Evolutionary conservation across 2,329 filamentous ascomycete species (phyloP).

Genomic region (Nothomitra cinnamomea): DNA sequence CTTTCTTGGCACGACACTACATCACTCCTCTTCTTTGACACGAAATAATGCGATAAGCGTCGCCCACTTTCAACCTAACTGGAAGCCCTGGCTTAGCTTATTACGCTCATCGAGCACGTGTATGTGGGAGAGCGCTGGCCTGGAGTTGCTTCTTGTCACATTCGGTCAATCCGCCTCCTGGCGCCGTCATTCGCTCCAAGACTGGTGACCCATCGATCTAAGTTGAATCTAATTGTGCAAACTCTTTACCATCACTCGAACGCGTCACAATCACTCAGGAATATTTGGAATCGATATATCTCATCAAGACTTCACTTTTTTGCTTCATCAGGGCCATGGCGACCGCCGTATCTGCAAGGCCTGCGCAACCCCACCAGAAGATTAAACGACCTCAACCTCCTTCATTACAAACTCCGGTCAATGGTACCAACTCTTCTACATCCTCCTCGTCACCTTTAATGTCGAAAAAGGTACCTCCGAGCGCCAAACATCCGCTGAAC

Average conservation of each 20-base stretch:
- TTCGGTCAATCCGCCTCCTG: neutral
- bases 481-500: slow-evolving; percentile 32
- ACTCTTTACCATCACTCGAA: neutral
- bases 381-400: slow-evolving; percentile 51
- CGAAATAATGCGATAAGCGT: neutral
- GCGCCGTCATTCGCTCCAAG: neutral
- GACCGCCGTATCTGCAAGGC: slow-evolving; percentile 2
- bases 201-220: neutral
- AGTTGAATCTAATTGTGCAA: neutral
- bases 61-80: neutral
- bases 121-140: neutral
- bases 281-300: neutral
- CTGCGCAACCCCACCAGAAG: slow-evolving; percentile 26
- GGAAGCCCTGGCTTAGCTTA: neutral
- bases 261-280: neutral
- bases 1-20: neutral
- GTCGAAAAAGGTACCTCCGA: slow-evolving; percentile 38
- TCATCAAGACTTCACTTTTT: neutral
- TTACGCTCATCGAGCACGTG: neutral
- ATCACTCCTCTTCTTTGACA: neutral
- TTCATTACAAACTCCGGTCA: slow-evolving; percentile 42
- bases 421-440: slow-evolving; percentile 27
- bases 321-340: neutral
- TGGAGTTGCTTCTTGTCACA: neutral
- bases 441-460: slow-evolving; percentile 28